A percentile compares a stretch with the other conserved stretches of the same genome.
Conservation (phyloP, 257 asterid genomes). For the Lycium ferocissimum region DNA sequence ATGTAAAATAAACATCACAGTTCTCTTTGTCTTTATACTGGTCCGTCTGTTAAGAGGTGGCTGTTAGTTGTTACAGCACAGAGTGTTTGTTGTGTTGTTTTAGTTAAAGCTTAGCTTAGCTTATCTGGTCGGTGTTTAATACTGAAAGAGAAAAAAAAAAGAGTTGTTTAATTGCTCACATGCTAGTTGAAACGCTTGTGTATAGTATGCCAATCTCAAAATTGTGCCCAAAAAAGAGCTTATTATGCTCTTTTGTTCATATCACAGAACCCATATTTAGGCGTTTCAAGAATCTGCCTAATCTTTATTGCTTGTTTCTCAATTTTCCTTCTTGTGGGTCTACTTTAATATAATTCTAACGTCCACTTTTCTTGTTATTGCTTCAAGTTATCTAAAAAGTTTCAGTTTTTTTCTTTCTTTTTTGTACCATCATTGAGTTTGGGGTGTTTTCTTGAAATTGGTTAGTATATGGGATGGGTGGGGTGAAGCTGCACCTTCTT, state of each 20-base stretch:
- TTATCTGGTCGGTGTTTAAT: slow-evolving; percentile 42
- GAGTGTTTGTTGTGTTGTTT: slow-evolving; percentile 36
- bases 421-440: slow-evolving; percentile 38
- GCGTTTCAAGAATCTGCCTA: slow-evolving; percentile 41
- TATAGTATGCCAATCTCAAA: slow-evolving; percentile 59
- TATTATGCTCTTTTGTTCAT: slow-evolving; percentile 38
- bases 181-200: slow-evolving; percentile 64
- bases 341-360: slow-evolving; percentile 49
- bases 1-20: background rate
- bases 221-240: slow-evolving; percentile 32
- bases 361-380: slow-evolving; percentile 43
- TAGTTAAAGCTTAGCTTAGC: slow-evolving; percentile 10
- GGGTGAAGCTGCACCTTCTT: slow-evolving; percentile 55
- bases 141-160: background rate
- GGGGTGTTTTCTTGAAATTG: slow-evolving; percentile 9
- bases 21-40: background rate
- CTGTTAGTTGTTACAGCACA: slow-evolving; percentile 37
- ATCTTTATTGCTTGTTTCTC: slow-evolving; percentile 65
- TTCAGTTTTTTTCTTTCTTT: slow-evolving; percentile 23
- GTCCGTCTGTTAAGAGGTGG: slow-evolving; percentile 9
- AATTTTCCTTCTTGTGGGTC: slow-evolving; percentile 50
- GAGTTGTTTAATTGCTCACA: slow-evolving; percentile 56
- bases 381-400: slow-evolving; percentile 53
- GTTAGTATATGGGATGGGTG: slow-evolving; percentile 58
- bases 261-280: slow-evolving; percentile 41